Evolutionary conservation across 129 eudicot genomes (phyloP).

Genomic region (Deinandra increscens): DNA sequence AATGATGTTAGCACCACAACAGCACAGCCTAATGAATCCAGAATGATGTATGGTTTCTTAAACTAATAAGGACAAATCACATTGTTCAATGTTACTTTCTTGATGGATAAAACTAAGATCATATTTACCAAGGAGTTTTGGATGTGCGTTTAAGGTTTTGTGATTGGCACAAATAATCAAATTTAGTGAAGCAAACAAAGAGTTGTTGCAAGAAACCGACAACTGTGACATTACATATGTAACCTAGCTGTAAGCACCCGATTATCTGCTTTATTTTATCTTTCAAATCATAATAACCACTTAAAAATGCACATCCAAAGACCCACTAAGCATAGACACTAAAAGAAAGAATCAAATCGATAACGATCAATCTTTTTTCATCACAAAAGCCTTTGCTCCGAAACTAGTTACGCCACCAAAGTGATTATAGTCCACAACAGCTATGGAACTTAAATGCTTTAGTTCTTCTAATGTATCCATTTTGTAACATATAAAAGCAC

Average conservation of each 20-base stretch:
- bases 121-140: no score
- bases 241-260: not conserved
- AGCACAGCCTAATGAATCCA: not conserved
- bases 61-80: not conserved
- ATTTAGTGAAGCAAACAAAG: not conserved
- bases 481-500: not conserved
- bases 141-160: not conserved
- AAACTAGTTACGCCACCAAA: not conserved
- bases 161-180: not conserved
- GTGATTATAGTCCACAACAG: not conserved
- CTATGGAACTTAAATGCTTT: not conserved
- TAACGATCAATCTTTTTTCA: not conserved
- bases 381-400: conserved; percentile 5
- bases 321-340: not conserved
- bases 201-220: not conserved
- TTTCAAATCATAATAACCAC: not conserved
- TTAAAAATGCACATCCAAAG: not conserved
- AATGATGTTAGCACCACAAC: conserved; percentile 6
- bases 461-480: not conserved
- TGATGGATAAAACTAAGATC: not conserved
- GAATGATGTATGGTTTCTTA: not conserved
- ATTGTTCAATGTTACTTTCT: conserved; percentile 17
- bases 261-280: not conserved
- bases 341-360: not conserved
- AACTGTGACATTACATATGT: not conserved